Evolutionary conservation across 148 eudicot species (phyloP).

Genomic region (Rhododendron henanense): DNA sequence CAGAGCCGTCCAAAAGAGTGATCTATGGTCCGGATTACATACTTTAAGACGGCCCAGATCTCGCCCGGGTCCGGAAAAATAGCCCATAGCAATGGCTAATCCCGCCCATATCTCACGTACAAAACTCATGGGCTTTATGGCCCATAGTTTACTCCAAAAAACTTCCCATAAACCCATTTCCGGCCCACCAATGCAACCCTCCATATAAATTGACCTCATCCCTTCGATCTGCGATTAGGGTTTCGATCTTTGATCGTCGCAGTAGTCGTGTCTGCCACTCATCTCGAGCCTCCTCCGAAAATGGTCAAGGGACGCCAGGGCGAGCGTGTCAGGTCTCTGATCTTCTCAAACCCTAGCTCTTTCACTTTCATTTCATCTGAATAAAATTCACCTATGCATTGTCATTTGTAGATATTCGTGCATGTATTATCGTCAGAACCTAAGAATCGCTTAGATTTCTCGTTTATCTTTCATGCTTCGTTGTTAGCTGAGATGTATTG

Average conservation of each 20-base stretch:
- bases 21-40: no score
- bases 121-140: not conserved
- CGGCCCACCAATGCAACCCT: not conserved
- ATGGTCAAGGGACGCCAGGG: conserved; percentile 92
- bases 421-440: no score
- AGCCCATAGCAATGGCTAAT: no score
- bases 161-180: not conserved
- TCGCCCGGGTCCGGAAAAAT: no score
- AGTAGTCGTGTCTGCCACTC: conserved; percentile 2
- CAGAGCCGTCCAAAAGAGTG: no score
- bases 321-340: conserved; percentile 62
- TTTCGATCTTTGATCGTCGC: not conserved
- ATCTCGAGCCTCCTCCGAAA: conserved; percentile 14
- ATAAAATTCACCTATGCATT: no score
- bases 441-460: no score
- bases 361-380: no score
- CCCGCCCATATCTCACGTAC: no score
- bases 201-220: not conserved
- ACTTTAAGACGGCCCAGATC: no score
- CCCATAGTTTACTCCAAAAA: not conserved
- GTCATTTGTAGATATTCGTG: no score
- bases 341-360: not conserved
- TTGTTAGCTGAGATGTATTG: not conserved
- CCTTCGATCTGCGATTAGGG: not conserved
- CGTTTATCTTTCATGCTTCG: not conserved